Conservation (phyloP, 176 grass and related monocot genomes). For the Eleusine coracana region DNA sequence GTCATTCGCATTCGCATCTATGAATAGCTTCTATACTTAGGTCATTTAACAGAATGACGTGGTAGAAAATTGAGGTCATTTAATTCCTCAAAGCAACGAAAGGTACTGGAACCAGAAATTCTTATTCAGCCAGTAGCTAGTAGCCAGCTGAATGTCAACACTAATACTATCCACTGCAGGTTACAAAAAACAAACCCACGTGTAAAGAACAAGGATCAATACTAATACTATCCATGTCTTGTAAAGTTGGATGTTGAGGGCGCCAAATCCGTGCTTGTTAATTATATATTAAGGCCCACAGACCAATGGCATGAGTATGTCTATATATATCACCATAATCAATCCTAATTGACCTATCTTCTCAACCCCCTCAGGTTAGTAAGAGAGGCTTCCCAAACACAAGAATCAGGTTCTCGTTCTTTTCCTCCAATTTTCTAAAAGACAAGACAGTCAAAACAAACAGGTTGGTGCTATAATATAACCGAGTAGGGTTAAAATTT, state of each 20-base stretch:
- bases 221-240: slow-evolving; percentile 13
- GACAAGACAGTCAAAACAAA: not conserved
- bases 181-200: not conserved
- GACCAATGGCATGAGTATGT: not conserved
- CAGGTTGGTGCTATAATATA: not conserved
- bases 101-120: slow-evolving; percentile 2
- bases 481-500: not conserved
- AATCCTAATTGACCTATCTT: not conserved
- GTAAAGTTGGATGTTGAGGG: slow-evolving; percentile 3
- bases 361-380: too few species aligned
- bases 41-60: not conserved
- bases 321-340: not conserved
- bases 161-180: not conserved
- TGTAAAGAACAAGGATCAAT: not conserved
- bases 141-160: not conserved
- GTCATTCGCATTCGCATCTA: not conserved
- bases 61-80: not conserved
- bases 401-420: not conserved
- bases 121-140: not conserved
- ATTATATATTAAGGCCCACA: not conserved
- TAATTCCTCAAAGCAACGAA: not conserved
- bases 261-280: not conserved
- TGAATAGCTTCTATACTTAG: not conserved
- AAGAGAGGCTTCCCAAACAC: not conserved
- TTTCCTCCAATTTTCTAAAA: not conserved